Evolutionary conservation across 495 filamentous ascomycete genomes (phyloP), one percentile per base, ranked within the genome.

Genomic region (Aspergillus haitiensis): DNA sequence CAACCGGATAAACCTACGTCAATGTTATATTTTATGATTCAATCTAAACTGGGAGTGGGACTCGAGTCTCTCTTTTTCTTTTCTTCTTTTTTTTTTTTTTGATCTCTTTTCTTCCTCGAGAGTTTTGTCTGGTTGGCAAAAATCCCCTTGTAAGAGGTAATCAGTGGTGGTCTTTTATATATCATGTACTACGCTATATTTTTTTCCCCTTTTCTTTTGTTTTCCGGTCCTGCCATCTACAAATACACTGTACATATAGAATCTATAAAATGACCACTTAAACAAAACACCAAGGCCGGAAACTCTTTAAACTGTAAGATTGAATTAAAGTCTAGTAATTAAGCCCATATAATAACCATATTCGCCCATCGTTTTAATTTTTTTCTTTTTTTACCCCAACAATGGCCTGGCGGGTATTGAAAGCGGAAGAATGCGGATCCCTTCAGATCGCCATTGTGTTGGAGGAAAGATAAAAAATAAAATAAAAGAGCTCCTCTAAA

Each of bases 241-340:
- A 64, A 69, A 65, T 69, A 69, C 65, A 68, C 60, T 76, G 74
- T 77, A 77, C 74, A 77, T 77, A 77, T 77, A 77, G 74, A 77
- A 70, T 73, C 68, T 70, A 76, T 74, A 76, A 68, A 68, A 65
- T 65, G 65, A 64, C 65, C 65, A 68, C 65, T 68, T 50, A 57
- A 65, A 62, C 58, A 16, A 16, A 27, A 9, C 37, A 15, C n/a
- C 45, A 31, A 55, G 10, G 10, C 37, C 52, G 34, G 50, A 52
- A 18, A 37, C 13, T 12, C 32, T 52, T 52, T 0, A 16, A 9
- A 7, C 21, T 27, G 21, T 27, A 27, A 27, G 21, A 27, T 27
- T 27, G 21, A 27, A 27, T 27, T 27, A 27, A 27, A 27, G 21
- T 3, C 21, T 27, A 27, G 21, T 27, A 27, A 27, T 27, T 27